Conservation (phyloP, 192 early-diverging fungal genomes). For the Helicostylum pulchrum region DNA sequence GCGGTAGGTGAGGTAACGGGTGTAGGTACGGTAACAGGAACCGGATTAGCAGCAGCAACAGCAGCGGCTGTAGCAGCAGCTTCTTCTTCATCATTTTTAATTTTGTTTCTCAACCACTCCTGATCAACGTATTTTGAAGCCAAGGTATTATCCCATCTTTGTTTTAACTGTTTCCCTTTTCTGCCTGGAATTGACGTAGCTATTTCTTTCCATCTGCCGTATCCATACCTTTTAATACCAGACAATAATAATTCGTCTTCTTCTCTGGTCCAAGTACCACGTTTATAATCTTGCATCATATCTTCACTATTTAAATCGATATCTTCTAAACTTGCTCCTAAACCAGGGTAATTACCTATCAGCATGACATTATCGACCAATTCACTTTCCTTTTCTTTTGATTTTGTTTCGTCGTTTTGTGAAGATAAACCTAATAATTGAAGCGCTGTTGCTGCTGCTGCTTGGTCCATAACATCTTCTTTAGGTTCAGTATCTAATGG, state of each 20-base stretch:
- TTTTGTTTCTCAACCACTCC: constrained; percentile 27
- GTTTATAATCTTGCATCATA: constrained; percentile 28
- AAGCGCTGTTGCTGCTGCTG: constrained; percentile 26
- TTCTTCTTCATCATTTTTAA: constrained; percentile 14
- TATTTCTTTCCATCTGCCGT: constrained; percentile 35
- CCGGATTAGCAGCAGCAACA: not conserved
- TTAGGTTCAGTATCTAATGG: not conserved
- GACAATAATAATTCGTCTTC: constrained; percentile 31
- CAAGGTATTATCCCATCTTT: constrained; percentile 33
- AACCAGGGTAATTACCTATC: constrained; percentile 23
- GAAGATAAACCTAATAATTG: constrained; percentile 20
- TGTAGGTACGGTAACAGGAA: not conserved
- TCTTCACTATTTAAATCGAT: constrained; percentile 14
- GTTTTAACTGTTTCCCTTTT: constrained; percentile 34
- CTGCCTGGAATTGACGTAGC: constrained; percentile 30
- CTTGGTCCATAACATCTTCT: constrained; percentile 21
- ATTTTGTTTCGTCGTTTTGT: not conserved
- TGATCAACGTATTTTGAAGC: constrained; percentile 34
- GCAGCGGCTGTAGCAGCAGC: not conserved
- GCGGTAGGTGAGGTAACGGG: not conserved
- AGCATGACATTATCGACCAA: constrained; percentile 13
- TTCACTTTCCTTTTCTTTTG: not conserved
- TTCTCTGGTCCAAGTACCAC: constrained; percentile 32
- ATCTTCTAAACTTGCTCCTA: constrained; percentile 7
- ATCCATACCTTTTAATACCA: constrained; percentile 31